Conservation (phyloP, 257 asterid genomes). For the Ilex asprella region DNA sequence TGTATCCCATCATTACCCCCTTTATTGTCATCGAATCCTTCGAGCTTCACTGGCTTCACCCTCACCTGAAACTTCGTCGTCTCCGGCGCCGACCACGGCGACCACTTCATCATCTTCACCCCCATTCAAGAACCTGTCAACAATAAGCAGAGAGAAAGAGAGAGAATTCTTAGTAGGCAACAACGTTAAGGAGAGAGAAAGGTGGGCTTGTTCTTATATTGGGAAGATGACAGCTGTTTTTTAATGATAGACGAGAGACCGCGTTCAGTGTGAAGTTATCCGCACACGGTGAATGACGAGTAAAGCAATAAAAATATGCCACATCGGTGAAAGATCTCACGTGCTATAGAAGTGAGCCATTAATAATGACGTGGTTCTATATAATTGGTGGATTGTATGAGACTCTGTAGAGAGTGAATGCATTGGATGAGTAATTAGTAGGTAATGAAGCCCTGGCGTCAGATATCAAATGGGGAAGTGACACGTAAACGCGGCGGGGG, state of each 20-base stretch:
- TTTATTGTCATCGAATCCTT: slow-evolving; percentile 16
- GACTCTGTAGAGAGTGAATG: too few species aligned
- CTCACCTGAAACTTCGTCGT: slow-evolving; percentile 50
- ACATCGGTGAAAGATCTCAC: too few species aligned
- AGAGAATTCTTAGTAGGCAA: slow-evolving; percentile 1
- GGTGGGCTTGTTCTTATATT: too few species aligned
- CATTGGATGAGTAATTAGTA: too few species aligned
- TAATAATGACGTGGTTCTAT: too few species aligned
- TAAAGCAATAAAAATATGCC: too few species aligned
- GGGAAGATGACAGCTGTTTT: too few species aligned
- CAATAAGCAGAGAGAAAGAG: not conserved
- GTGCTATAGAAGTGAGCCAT: too few species aligned
- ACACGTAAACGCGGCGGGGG: slow-evolving; percentile 36
- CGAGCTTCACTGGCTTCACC: slow-evolving; percentile 38
- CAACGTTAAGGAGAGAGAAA: not conserved
- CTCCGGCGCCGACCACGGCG: slow-evolving; percentile 30
- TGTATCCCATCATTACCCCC: slow-evolving; percentile 1
- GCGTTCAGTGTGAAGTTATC: too few species aligned
- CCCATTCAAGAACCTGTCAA: slow-evolving; percentile 6
- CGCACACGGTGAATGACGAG: too few species aligned
- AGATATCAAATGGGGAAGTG: slow-evolving; percentile 10
- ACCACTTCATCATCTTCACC: slow-evolving; percentile 51
- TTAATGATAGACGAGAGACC: too few species aligned
- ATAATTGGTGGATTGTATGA: too few species aligned
- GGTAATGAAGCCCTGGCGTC: not conserved